Evolutionary conservation across 2,329 filamentous ascomycete species (phyloP), one percentile per base, ranked within the genome.

Genomic region (Ceratocystis smalleyi): DNA sequence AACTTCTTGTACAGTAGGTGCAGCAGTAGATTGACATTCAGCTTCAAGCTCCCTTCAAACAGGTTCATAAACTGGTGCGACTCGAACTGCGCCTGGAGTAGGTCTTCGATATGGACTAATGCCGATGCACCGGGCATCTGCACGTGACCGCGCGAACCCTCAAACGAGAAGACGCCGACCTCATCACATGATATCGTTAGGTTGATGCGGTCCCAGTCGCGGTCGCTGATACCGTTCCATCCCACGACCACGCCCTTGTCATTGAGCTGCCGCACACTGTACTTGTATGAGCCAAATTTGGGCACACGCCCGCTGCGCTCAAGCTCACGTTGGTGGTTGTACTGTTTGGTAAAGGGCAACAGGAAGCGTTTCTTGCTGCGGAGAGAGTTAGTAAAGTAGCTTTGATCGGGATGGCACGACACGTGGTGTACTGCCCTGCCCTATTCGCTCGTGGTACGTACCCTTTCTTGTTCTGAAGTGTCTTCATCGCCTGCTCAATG

Each of bases 1-100:
- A 99, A 99, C 81, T 99, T 99, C 83, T 95, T 95, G 80, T 97
- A 97, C 69, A 99, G 83, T 74, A 97, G 79, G 80, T 99, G 94
- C 79, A 99, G 79, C 76, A 99, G 84, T 72, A 99, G 75, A 77
- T 99, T 99, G 71, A 99, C 94, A 74, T 97, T 97, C 71, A 99
- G 82, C 75, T 88, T 86, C 72, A 96, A 80, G 68, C 81, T 83
- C 64, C 86, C 86, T 73, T 95, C 90, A 71, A 99, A 99, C 67
- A 97, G 79, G 71, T 89, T 91, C 83, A 97, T 91, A 74, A 95
- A 96, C 76, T 96, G 91, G 70, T 91, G 89, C 69, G 94, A 91
- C 75, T 97, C 94, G 73, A 96, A 99, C 75, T 99, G 95, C 62
- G 94, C 92, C 76, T 96, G 91, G 71, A 99, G 78, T 68, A 99